Conservation (phyloP, 2,329 filamentous ascomycete species). For the Ciborinia camelliae region DNA sequence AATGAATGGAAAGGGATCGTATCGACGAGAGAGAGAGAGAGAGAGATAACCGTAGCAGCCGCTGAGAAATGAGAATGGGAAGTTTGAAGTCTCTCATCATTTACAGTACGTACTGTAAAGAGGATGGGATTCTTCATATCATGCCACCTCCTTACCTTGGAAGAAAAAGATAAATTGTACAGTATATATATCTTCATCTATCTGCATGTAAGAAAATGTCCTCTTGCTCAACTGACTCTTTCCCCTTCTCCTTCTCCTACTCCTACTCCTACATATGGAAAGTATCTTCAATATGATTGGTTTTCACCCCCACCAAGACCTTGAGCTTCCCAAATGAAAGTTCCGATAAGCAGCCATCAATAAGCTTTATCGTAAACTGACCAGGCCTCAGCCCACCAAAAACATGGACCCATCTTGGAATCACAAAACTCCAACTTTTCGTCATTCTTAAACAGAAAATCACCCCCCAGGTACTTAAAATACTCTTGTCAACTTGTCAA, state of each 20-base stretch:
- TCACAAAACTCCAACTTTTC: constrained; percentile 1
- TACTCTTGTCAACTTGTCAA: no score
- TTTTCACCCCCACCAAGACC: background rate
- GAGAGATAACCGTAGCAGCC: background rate
- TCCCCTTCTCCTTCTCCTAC: no score
- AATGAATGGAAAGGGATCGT: background rate
- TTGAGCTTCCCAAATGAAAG: background rate
- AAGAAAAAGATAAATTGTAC: no score
- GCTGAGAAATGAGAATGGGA: background rate
- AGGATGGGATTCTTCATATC: no score
- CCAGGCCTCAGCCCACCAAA: constrained; percentile 17
- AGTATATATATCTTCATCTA: background rate
- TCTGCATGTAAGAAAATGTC: background rate
- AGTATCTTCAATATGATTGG: background rate
- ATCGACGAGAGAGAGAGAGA: no score
- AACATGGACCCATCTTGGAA: constrained; percentile 5
- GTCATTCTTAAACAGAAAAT: background rate
- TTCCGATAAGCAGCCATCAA: constrained; percentile 16
- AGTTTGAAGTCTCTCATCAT: no score
- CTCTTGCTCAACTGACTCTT: background rate
- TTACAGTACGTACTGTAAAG: no score
- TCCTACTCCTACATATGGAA: no score
- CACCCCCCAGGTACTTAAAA: background rate
- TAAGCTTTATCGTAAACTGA: constrained; percentile 15
- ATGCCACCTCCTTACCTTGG: no score